These are phyloP conservation scores for Botrytis porri DNA, from an alignment of 2,329 filamentous ascomycete genomes.

Conservation along the genomic window DNA sequence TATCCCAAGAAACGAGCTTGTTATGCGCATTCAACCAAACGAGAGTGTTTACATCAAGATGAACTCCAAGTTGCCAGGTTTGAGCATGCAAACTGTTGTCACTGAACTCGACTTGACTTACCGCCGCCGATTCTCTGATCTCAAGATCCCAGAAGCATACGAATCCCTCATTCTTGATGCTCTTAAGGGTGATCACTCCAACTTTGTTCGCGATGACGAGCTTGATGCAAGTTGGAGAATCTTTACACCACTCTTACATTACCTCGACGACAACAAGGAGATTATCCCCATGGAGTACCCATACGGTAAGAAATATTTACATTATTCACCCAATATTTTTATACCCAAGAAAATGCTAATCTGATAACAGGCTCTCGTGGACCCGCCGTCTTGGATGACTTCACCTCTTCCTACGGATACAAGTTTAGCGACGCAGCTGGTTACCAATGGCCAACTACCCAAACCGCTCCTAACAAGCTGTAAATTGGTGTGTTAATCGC, in stretches of 20 bases:
- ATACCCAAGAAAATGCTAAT: not conserved
- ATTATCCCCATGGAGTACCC: slow-evolving; percentile 99
- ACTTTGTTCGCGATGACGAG: slow-evolving; percentile 97
- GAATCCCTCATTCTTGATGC: slow-evolving; percentile 97
- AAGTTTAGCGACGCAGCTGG: slow-evolving; percentile 94
- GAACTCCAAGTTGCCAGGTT: slow-evolving; percentile 98
- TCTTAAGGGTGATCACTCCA: slow-evolving; percentile 98
- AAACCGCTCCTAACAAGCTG: slow-evolving; percentile 74
- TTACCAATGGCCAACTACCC: slow-evolving; percentile 89
- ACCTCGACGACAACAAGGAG: slow-evolving; percentile 98
- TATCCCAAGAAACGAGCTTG: slow-evolving; percentile 97
- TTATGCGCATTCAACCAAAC: slow-evolving; percentile 98
- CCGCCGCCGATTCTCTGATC: slow-evolving; percentile 94
- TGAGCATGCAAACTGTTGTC: slow-evolving; percentile 99
- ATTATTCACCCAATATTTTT: not conserved
- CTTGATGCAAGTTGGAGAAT: slow-evolving; percentile 98
- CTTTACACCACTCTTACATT: slow-evolving; percentile 95
- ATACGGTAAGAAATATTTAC: slow-evolving; percentile 67
- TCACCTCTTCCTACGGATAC: slow-evolving; percentile 96
- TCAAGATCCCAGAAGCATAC: slow-evolving; percentile 99
- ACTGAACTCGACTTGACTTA: slow-evolving; percentile 98
- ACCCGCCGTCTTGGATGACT: slow-evolving; percentile 93
- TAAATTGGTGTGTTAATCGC: slow-evolving; percentile 48
- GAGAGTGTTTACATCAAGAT: slow-evolving; percentile 99
- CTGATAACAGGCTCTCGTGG: slow-evolving; percentile 76